Evolutionary conservation across 768 basidiomycete genomes (phyloP).

Genomic region (Tricholoma flavovirens): DNA sequence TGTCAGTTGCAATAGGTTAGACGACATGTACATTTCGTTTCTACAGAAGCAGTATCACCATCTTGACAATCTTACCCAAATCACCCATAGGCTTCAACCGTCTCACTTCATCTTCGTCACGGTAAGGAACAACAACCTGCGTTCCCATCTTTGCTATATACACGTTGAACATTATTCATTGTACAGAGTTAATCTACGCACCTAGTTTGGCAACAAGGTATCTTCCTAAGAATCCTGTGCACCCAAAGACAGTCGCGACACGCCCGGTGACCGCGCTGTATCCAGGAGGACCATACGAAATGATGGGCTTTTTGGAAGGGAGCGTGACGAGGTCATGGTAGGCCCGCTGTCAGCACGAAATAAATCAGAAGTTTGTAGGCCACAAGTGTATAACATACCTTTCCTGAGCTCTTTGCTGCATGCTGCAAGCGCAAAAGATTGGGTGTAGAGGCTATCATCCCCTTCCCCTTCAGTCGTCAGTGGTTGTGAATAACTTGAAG

Average conservation of each 20-base stretch:
- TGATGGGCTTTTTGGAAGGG: constrained; percentile 56
- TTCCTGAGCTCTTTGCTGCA: constrained; percentile 38
- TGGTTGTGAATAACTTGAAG: constrained; percentile 18
- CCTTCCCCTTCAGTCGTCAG: constrained; percentile 16
- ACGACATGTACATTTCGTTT: not conserved
- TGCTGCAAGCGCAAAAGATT: constrained; percentile 50
- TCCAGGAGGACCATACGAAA: constrained; percentile 74
- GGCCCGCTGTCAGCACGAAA: constrained; percentile 45
- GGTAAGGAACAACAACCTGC: constrained; percentile 91
- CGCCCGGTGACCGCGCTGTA: constrained; percentile 88
- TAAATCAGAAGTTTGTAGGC: not conserved
- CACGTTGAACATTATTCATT: constrained; percentile 5
- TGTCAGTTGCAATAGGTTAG: constrained; percentile 26
- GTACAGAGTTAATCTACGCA: constrained; percentile 29
- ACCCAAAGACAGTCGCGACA: constrained; percentile 94
- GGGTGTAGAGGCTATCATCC: constrained; percentile 42
- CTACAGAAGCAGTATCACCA: constrained; percentile 48
- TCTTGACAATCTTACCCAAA: constrained; percentile 90
- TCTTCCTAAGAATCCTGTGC: constrained; percentile 90
- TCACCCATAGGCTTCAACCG: constrained; percentile 92
- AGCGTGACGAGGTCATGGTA: constrained; percentile 67
- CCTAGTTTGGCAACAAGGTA: constrained; percentile 94
- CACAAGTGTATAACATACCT: constrained; percentile 28
- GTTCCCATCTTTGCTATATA: constrained; percentile 78
- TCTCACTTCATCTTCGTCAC: constrained; percentile 90